Evolutionary conservation across 2,329 filamentous ascomycete species (phyloP), one percentile per base, ranked within the genome.

Genomic region (Kalmusia sp.): DNA sequence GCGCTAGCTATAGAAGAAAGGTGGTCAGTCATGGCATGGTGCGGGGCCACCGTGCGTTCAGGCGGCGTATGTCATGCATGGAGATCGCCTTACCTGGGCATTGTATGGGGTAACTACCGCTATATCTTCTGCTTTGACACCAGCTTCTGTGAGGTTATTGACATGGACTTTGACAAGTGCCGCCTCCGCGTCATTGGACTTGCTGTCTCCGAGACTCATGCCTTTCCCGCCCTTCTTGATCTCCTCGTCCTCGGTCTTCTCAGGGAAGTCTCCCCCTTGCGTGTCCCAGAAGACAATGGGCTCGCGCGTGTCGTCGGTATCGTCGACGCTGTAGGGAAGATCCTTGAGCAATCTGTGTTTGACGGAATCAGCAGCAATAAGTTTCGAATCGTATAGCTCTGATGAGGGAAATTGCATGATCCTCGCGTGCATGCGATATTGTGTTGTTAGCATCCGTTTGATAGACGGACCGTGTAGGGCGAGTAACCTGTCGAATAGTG

Each of bases 91-190:
- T 68, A 90, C 87, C 82, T 95, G 95, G 12, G 91, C 95, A 77
- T 97, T 98, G 77, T 99, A 99, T 33, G 95, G 95, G 41, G 95
- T 97, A 48, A 99, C 87, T 11, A 98, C 88, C 1, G 93, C 95
- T 65, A 99, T 93, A 68, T 97, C 92, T 65, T 91, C 87, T 3
- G 91, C 80, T 62, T 82, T 86, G 25, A 99, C 84, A 0, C 95
- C 95, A 1, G 92, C 88, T 21, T 84, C 80, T n/a, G 96, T 84
- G 34, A 99, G 79, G 57, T 83, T 84, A 51, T 81, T 78, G 34
- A 97, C 90, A 70, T 99, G 93, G 67, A 86, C 80, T 55, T 82
- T 85, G 6, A 96, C 93, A 48, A 98, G 80, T 34, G 85, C 82
- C 0, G 92, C 93, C 76, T 99, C 93, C 82, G 91, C 89, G 67